These are phyloP conservation scores for Petunia secreta DNA, from an alignment of 257 asterid genomes.

Conservation along the genomic window DNA sequence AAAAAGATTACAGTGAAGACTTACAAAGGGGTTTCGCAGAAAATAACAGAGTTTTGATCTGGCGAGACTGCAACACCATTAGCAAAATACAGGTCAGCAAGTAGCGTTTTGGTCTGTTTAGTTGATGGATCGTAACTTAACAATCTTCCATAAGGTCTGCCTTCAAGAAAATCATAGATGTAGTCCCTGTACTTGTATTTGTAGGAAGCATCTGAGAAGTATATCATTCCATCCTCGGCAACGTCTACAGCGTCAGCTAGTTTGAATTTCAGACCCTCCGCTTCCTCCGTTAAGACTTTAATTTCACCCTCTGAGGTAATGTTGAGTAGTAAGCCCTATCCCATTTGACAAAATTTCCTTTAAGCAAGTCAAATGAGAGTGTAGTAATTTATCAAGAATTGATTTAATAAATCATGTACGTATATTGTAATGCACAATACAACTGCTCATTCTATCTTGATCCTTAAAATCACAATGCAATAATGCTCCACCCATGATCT, in stretches of 20 bases:
- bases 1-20: slow-evolving; percentile 17
- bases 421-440: too few species aligned
- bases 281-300: slow-evolving; percentile 62
- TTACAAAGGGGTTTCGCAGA: slow-evolving; percentile 78
- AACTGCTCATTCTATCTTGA: too few species aligned
- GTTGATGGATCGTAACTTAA: slow-evolving; percentile 78
- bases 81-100: slow-evolving; percentile 63
- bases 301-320: slow-evolving; percentile 59
- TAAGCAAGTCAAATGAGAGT: too few species aligned
- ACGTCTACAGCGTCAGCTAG: slow-evolving; percentile 76
- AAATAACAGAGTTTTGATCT: slow-evolving; percentile 59
- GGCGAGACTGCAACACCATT: slow-evolving; percentile 79
- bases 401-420: too few species aligned
- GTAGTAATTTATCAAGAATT: neutral
- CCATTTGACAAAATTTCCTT: neutral
- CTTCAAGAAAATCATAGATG: slow-evolving; percentile 51
- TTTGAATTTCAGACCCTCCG: slow-evolving; percentile 71
- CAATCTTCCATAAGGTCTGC: slow-evolving; percentile 73
- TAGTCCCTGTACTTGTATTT: slow-evolving; percentile 43
- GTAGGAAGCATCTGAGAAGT: slow-evolving; percentile 84
- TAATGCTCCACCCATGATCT: too few species aligned
- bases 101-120: slow-evolving; percentile 55
- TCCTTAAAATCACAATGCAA: too few species aligned
- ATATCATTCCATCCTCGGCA: slow-evolving; percentile 61
- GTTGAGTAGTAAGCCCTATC: slow-evolving; percentile 73